Base-by-base conservation (phyloP, 129 eudicot genomes). In the Oenanthe sinensis region DNA sequence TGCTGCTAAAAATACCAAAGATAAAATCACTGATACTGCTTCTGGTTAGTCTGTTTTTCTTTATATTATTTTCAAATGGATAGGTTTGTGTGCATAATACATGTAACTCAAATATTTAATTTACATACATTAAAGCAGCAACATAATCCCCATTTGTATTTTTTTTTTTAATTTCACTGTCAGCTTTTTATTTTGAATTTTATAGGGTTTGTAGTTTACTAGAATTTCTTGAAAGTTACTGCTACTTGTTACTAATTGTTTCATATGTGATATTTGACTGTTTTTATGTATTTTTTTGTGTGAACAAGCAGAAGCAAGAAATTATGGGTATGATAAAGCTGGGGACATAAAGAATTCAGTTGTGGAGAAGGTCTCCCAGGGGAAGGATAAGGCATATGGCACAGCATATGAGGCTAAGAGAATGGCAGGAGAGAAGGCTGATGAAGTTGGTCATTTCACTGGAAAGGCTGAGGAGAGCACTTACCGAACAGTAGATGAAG, bases 1-100 rank as follows among this genome's bases (percentile, higher is more conserved):
- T 47, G 81, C 83, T 42, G 84, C 92, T 8, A 83, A 81, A 47
- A 67, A 63, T 6, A 75, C 81, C 75, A 87, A 87, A 70, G 90
- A 87, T 43, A 86, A 81, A 52, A 78, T 84, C 76, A 69, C 84
- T 2, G 83, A 87, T 36, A 20, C 83, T 20, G 82, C 84, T 50
- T 28, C 85, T 39, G 85, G 85, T 85, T 30, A 50, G 49, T 45
- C 72, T 12, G 42, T 13, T 67, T 67, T 0, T 30, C 15, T 24
- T n/a, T 17, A 4, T 50, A 50, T 50, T 50, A 50, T 17, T 6
- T 50, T 50, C 8, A 16, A 50, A 50, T 50, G 8, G 58, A 9
- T n/a, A n/a, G 22, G 68, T n/a, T 8, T 60, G 14, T 60, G 33
- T 58, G 13, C 42, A 3, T 39, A 5, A 33, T 33, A 33, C 36